A percentile compares a stretch with the other conserved stretches of the same genome.
Conservation (phyloP, 768 basidiomycete species). For the Suillus occidentalis region DNA sequence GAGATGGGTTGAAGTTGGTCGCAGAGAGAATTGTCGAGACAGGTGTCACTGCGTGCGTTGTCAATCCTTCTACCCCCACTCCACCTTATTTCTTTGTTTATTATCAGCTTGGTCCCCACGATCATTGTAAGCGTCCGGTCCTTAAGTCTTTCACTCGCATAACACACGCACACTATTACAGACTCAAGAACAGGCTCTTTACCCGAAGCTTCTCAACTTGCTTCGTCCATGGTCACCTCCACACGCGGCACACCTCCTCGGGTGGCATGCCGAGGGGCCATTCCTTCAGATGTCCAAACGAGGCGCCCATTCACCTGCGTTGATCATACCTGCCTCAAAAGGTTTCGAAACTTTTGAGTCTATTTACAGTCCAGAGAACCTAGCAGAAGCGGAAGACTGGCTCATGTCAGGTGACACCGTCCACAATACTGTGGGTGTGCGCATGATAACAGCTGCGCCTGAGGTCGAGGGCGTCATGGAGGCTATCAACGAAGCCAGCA, state of each 20-base stretch:
- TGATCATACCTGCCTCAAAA: slow-evolving; percentile 60
- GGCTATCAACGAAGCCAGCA: slow-evolving; percentile 56
- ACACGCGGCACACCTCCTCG: slow-evolving; percentile 70
- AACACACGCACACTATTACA: slow-evolving; percentile 26
- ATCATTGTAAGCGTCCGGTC: slow-evolving; percentile 55
- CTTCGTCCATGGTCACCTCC: slow-evolving; percentile 67
- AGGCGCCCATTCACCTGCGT: slow-evolving; percentile 75
- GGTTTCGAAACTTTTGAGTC: slow-evolving; percentile 70
- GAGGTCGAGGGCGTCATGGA: slow-evolving; percentile 83
- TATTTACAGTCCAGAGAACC: slow-evolving; percentile 68
- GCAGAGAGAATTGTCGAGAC: slow-evolving; percentile 81
- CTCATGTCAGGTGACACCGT: slow-evolving; percentile 41
- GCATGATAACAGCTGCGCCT: slow-evolving; percentile 85
- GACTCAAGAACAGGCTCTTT: slow-evolving; percentile 78
- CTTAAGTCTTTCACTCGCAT: neutral
- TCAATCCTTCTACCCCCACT: slow-evolving; percentile 2
- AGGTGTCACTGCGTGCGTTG: slow-evolving; percentile 82
- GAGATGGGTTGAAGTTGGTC: slow-evolving; percentile 63
- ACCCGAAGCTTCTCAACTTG: slow-evolving; percentile 67
- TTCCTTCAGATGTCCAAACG: slow-evolving; percentile 82
- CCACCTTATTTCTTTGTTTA: slow-evolving; percentile 25
- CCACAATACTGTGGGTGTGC: slow-evolving; percentile 50
- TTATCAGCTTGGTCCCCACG: slow-evolving; percentile 55
- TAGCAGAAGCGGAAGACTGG: slow-evolving; percentile 68
- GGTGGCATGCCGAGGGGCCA: slow-evolving; percentile 92